Conservation (phyloP, 2,329 filamentous ascomycete species). For the Talaromyces sp. region DNA sequence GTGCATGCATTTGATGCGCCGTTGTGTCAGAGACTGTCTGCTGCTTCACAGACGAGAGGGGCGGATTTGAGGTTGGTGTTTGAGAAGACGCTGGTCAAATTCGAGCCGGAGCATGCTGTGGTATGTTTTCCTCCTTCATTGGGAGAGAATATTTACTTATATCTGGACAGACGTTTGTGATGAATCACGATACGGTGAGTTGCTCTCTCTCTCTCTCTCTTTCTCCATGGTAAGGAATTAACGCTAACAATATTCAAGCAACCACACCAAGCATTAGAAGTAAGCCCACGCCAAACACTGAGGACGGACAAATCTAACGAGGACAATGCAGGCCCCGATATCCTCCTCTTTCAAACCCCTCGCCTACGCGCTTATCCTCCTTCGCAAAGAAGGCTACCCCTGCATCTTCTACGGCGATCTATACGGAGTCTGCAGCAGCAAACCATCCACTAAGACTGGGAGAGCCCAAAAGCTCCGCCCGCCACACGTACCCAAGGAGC, state of each 20-base stretch:
- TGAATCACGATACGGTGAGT: slow-evolving; percentile 29
- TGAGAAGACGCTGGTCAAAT: slow-evolving; percentile 55
- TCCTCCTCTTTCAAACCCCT: slow-evolving; percentile 66
- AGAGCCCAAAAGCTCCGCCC: not conserved
- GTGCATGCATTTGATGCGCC: slow-evolving; percentile 65
- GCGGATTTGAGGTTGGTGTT: slow-evolving; percentile 64
- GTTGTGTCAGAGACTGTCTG: slow-evolving; percentile 64
- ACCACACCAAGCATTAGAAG: slow-evolving; percentile 59
- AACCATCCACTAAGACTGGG: slow-evolving; percentile 26
- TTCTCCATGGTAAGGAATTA: no score
- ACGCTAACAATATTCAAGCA: slow-evolving; percentile 37
- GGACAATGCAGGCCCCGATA: slow-evolving; percentile 51
- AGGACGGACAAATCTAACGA: not conserved
- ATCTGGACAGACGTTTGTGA: slow-evolving; percentile 24
- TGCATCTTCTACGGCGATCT: slow-evolving; percentile 69
- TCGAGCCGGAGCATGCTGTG: slow-evolving; percentile 54
- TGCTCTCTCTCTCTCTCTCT: no score
- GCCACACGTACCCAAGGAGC: slow-evolving; percentile 33
- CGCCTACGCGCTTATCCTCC: slow-evolving; percentile 68
- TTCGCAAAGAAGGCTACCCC: slow-evolving; percentile 60
- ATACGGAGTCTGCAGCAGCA: slow-evolving; percentile 56
- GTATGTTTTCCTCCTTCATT: slow-evolving; percentile 35
- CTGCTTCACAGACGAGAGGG: slow-evolving; percentile 53
- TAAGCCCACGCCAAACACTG: slow-evolving; percentile 22
- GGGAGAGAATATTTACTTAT: not conserved